Base-by-base conservation (phyloP, 2,329 filamentous ascomycete species). In the Fusarium nygamai region DNA sequence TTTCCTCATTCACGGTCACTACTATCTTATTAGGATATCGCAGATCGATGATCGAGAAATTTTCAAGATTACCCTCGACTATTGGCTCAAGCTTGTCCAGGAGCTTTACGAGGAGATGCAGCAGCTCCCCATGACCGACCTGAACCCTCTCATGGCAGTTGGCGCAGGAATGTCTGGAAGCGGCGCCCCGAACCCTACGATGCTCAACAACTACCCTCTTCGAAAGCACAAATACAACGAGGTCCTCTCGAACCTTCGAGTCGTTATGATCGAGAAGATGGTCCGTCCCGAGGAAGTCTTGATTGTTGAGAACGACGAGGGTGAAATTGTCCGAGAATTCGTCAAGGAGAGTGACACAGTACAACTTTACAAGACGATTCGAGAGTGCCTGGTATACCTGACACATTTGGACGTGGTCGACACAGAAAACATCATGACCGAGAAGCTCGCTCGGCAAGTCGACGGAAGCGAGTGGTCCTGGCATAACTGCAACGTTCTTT, bases 231-330 rank as follows among this genome's bases (percentile, higher is more conserved):
- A 98, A 85, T 99, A 98, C 84, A 92, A 92, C 74, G 95, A 98
- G 81, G 93, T 99, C 27, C 86, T 99, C 57, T 96, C 96, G 16
- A 98, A 98, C 82, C 88, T 99, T 65, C 92, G 96, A 76, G 93
- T 96, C 31, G 96, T 99, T 75, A 99, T 99, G 96, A 98, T 99
- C 72, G 96, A 99, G 86, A 98, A 98, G 88, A 99, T 99, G 96
- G 96, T 99, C 38, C 91, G 95, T 48, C 96, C 96, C 1, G 96
- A 99, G 84, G 97, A 99, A 85, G 97, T 99, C 14, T 84, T 99
- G 77, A 97, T 99, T 80, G 96, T 99, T n/a, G 96, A 99, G 84
- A 99, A 99, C 82, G 96, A 99, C 73, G 96, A 99, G 84, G 96
- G 97, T 73, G 96, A 99, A 82, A 99, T 99, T 78, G 96, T 99